Evolutionary conservation across 1,284 basidiomycete genomes (phyloP).

Genomic region (Caloboletus inedulis): DNA sequence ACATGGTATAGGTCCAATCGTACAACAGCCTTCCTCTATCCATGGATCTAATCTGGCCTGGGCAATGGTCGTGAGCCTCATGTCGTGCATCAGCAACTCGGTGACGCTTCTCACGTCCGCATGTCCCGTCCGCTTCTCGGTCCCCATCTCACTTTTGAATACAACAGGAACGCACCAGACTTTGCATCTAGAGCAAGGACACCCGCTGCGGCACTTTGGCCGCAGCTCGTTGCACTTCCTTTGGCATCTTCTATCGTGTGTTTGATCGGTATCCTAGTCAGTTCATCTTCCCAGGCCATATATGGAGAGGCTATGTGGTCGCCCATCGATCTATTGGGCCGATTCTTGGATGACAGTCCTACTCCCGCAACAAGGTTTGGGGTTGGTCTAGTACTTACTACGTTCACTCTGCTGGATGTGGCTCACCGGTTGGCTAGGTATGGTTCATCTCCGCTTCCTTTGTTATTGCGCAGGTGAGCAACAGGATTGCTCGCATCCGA

Average conservation of each 20-base stretch:
- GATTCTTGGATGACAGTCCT: conserved; percentile 64
- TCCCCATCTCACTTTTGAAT: conserved; percentile 16
- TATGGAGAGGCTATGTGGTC: conserved; percentile 81
- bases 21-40: conserved; percentile 64
- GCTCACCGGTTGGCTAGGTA: conserved; percentile 37
- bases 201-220: conserved; percentile 65
- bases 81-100: conserved; percentile 80
- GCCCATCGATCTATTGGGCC: conserved; percentile 69
- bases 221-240: conserved; percentile 74
- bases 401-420: conserved; percentile 1
- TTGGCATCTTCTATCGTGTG: conserved; percentile 74
- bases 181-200: conserved; percentile 73
- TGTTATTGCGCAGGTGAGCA: conserved; percentile 63
- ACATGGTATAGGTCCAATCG: conserved; percentile 77
- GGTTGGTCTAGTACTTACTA: conserved; percentile 32
- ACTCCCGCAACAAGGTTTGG: conserved; percentile 66
- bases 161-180: conserved; percentile 66
- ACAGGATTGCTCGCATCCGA: conserved; percentile 5
- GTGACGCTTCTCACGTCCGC: conserved; percentile 67
- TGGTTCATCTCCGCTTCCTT: conserved; percentile 78
- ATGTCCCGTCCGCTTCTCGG: conserved; percentile 6
- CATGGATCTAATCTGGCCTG: conserved; percentile 71
- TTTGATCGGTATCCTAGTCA: conserved; percentile 83
- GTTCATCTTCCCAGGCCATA: conserved; percentile 73
- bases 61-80: conserved; percentile 76